Percentiles rank a stretch among this genome's conserved stretches.
Evolutionary conservation across 2,329 filamentous ascomycete genomes (phyloP).

Genomic region (Xylaria sp.): DNA sequence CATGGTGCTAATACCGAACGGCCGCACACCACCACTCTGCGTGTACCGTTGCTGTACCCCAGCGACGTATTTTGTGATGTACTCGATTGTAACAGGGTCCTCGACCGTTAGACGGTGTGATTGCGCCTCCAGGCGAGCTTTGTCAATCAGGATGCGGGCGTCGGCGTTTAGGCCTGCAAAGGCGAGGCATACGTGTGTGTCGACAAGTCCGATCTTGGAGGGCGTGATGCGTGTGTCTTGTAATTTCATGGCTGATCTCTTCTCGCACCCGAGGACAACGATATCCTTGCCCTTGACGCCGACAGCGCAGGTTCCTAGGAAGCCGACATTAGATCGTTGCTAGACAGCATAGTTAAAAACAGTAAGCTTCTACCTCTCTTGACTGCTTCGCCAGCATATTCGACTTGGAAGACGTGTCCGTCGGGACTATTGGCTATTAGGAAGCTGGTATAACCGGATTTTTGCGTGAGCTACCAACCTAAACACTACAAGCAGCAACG

Average conservation of each 20-base stretch:
- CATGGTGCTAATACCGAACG: conserved; percentile 98
- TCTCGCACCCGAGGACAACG: conserved; percentile 97
- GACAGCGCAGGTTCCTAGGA: conserved; percentile 90
- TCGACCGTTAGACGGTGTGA: conserved; percentile 97
- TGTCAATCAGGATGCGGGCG: conserved; percentile 97
- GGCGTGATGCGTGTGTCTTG: conserved; percentile 99
- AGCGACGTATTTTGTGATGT: conserved; percentile 99
- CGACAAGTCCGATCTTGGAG: conserved; percentile 96
- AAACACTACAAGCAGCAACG: conserved; percentile 72
- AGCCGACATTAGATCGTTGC: conserved; percentile 30
- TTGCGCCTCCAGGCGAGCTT: conserved; percentile 95
- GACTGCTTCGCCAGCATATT: conserved; percentile 98
- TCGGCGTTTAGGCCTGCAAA: conserved; percentile 98
- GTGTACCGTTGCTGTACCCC: conserved; percentile 99
- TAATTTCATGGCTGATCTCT: conserved; percentile 98
- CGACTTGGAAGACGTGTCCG: conserved; percentile 99
- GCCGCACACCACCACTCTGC: conserved; percentile 95
- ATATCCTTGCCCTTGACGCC: conserved; percentile 95
- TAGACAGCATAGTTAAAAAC: conserved; percentile 1
- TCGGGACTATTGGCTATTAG: conserved; percentile 81
- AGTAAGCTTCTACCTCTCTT: conserved; percentile 79
- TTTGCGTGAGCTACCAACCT: conserved; percentile 64
- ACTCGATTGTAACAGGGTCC: conserved; percentile 97
- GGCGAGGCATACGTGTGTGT: conserved; percentile 94
- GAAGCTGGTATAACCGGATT: conserved; percentile 32